Evolutionary conservation across 208 protist species (phyloP), one percentile per base, ranked within the genome.

Genomic region (Spongospora subterranea): DNA sequence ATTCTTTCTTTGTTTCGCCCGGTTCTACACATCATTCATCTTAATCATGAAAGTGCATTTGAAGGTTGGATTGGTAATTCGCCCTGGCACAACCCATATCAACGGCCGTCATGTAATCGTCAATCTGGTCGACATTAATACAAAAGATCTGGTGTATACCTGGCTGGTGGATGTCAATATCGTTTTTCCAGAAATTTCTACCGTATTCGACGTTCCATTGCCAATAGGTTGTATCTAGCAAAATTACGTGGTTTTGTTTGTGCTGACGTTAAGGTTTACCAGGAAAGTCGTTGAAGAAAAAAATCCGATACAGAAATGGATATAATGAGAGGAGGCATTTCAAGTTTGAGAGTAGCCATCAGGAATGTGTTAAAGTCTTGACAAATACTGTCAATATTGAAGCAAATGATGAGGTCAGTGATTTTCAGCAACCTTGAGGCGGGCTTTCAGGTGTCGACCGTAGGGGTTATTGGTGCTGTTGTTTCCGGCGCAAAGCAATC

Each of bases 331-430:
- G 13, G 6, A 6, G 71, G 71, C 11, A 20, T 20, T 82, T 82
- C 71, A 82, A 82, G 71, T 82, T 82, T n/a, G 71, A 82, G n/a
- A 82, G 71, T n/a, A 82, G 71, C 71, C 6, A 82, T n/a, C 71
- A 6, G 6, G 35, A 13, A n/a, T 43, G n/a, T 43, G 6, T 82
- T 6, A 6, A 82, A 35, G 71, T 82, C 6, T 20, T 82, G 13
- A 82, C 71, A 35, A 43, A 82, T 35, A 82, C 71, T 35, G 71
- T 82, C 35, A 35, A 43, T 39, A 82, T 82, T 43, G 6, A 6
- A 35, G 71, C 71, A 35, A 35, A 82, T n/a, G 71, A 82, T 40
- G 71, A 82, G 71, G 71, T 82, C n/a, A 39, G 71, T 6, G 13
- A 60, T 60, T 60, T 6, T 29, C 24, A 29, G 6, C 24, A 60